A percentile compares a stretch with the other conserved stretches of the same genome.
Evolutionary conservation across 192 early-diverging fungal genomes (phyloP).

Genomic region (Linnemannia zychae): DNA sequence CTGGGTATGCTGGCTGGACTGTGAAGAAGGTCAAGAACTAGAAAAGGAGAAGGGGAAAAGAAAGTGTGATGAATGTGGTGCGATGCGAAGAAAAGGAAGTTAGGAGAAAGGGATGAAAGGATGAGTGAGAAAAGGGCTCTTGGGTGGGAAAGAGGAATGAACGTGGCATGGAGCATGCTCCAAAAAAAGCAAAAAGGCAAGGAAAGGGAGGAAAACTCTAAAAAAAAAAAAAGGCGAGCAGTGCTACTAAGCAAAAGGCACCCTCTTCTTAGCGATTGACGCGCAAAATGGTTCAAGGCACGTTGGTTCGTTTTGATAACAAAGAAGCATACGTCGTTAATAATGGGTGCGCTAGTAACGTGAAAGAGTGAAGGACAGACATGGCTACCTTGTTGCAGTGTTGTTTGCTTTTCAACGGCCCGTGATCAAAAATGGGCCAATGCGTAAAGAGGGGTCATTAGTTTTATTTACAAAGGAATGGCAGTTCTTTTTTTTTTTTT

Average conservation of each 20-base stretch:
- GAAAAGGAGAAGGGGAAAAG: not conserved
- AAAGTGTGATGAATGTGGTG: not conserved
- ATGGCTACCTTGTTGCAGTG: not conserved
- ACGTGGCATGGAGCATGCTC: not conserved
- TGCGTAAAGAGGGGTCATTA: not conserved
- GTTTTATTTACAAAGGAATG: constrained; percentile 1
- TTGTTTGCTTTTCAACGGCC: not conserved
- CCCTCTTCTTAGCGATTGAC: not conserved
- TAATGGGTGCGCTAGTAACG: not conserved
- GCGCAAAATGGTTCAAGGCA: too few relatives aligned
- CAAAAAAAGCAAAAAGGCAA: not conserved
- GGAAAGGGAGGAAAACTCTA: not conserved
- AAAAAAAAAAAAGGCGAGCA: not conserved
- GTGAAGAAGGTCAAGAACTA: not conserved
- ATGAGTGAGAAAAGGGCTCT: not conserved
- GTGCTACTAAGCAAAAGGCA: not conserved
- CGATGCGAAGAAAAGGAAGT: not conserved
- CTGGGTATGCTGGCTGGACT: not conserved
- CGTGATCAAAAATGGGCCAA: not conserved
- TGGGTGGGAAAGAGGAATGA: constrained; percentile 1
- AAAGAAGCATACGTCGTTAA: too few relatives aligned
- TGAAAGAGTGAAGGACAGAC: not conserved
- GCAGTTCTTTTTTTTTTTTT: not conserved
- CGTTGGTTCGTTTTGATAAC: too few relatives aligned
- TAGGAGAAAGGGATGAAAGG: not conserved